Percentiles rank a stretch among this genome's conserved stretches.
Evolutionary conservation across 352 stramenopile genomes (phyloP).

Genomic region (Globisporangium splendens): DNA sequence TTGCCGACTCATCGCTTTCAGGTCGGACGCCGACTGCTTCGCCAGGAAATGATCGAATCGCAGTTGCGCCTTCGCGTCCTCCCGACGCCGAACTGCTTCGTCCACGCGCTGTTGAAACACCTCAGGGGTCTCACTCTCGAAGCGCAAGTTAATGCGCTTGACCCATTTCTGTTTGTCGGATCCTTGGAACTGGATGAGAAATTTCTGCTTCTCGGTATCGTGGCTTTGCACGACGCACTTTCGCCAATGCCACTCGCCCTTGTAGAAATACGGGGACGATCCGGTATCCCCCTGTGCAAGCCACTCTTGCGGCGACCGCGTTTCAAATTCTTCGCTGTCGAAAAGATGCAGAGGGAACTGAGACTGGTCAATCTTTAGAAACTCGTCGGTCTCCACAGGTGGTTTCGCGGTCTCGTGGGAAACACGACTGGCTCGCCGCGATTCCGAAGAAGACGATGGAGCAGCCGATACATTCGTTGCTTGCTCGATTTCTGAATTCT

Average conservation of each 20-base stretch:
- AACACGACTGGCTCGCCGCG: background rate
- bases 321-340: conserved; percentile 86
- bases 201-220: conserved; percentile 62
- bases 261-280: conserved; percentile 81
- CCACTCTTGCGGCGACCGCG: conserved; percentile 71
- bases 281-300: conserved; percentile 40
- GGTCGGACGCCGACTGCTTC: conserved; percentile 63
- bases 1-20: conserved; percentile 75
- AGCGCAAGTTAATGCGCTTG: conserved; percentile 89
- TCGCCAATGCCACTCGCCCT: conserved; percentile 83
- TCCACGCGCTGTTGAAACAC: conserved; percentile 77
- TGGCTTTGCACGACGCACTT: conserved; percentile 64
- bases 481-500: conserved; percentile 5
- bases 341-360: conserved; percentile 90
- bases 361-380: conserved; percentile 89
- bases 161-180: conserved; percentile 86
- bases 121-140: conserved; percentile 71
- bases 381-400: conserved; percentile 38
- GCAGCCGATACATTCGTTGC: background rate
- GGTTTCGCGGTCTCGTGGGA: background rate
- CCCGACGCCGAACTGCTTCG: conserved; percentile 50
- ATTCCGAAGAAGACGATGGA: background rate
- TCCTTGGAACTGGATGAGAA: conserved; percentile 81
- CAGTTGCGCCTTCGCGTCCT: conserved; percentile 83
- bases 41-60: conserved; percentile 90